A percentile compares a stretch with the other conserved stretches of the same genome.
These are phyloP conservation scores for Schizothecium vesticola DNA, from an alignment of 495 filamentous ascomycete species.

Conservation along the genomic window DNA sequence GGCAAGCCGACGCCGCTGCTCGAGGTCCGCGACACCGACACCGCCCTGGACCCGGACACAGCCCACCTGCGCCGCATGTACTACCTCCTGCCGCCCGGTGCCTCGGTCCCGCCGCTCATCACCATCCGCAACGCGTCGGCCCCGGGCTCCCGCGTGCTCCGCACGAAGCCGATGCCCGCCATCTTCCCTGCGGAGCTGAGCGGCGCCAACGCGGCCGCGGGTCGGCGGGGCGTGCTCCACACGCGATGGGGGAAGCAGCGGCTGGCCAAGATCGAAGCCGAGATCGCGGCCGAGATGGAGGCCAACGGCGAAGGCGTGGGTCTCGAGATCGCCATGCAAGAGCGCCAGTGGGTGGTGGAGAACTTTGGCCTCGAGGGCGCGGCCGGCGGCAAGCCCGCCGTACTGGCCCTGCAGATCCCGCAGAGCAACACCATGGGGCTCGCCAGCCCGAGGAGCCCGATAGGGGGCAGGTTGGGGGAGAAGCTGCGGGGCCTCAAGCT, in stretches of 20 bases:
- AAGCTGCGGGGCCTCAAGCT: constrained; percentile 72
- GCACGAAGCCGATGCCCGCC: constrained; percentile 69
- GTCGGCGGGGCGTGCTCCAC: constrained; percentile 73
- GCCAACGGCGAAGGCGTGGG: constrained; percentile 71
- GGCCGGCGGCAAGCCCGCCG: constrained; percentile 21
- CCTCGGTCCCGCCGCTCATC: constrained; percentile 60
- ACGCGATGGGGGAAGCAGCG: constrained; percentile 79
- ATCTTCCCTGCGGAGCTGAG: constrained; percentile 73
- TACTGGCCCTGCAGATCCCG: constrained; percentile 25
- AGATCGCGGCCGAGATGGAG: constrained; percentile 59
- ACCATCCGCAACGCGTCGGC: constrained; percentile 46
- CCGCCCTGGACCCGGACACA: constrained; percentile 19
- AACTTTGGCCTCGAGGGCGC: constrained; percentile 60
- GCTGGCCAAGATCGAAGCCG: constrained; percentile 62
- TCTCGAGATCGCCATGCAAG: constrained; percentile 71
- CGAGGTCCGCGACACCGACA: constrained; percentile 51
- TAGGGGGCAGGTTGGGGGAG: constrained; percentile 63
- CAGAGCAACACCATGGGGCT: constrained; percentile 25
- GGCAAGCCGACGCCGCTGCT: constrained; percentile 59
- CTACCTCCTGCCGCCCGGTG: constrained; percentile 64
- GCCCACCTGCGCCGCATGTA: constrained; percentile 54
- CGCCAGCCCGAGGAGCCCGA: constrained; percentile 54
- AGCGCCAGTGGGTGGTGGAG: constrained; percentile 74
- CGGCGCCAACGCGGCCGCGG: constrained; percentile 51
- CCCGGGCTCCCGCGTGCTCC: constrained; percentile 25